Conservation (phyloP, 164 flowering plant species). For the Berberis thunbergii region DNA sequence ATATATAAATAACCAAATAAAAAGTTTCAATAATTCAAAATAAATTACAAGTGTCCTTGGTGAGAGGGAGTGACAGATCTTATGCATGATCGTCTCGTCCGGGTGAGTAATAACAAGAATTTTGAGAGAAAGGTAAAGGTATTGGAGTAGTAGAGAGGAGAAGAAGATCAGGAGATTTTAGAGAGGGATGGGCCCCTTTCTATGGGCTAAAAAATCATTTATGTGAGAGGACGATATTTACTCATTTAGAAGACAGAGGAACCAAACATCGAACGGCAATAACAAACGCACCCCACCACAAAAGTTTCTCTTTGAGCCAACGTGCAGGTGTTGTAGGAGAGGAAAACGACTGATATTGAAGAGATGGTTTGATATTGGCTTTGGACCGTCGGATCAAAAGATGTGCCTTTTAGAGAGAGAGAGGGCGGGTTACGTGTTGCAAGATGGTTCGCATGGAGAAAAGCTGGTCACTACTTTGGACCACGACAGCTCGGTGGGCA, state of each 20-base stretch:
- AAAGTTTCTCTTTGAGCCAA: no score
- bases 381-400: background rate
- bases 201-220: no score
- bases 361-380: background rate
- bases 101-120: no score
- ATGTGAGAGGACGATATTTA: no score
- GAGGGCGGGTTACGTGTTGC: background rate
- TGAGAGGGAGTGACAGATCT: background rate
- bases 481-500: no score
- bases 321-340: no score
- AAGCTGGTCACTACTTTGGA: background rate
- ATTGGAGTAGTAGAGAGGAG: no score
- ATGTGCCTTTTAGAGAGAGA: no score
- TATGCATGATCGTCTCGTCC: background rate
- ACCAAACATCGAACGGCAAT: no score
- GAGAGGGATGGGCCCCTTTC: background rate
- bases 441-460: background rate
- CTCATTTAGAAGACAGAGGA: no score
- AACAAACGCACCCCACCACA: no score
- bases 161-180: background rate
- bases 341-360: no score
- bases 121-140: background rate
- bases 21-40: background rate
- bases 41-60: background rate
- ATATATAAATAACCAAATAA: background rate